Percentiles rank a stretch among this genome's conserved stretches.
Evolutionary conservation across 2,329 filamentous ascomycete genomes (phyloP).

Genomic region (Ceratocystis diversiconidia): DNA sequence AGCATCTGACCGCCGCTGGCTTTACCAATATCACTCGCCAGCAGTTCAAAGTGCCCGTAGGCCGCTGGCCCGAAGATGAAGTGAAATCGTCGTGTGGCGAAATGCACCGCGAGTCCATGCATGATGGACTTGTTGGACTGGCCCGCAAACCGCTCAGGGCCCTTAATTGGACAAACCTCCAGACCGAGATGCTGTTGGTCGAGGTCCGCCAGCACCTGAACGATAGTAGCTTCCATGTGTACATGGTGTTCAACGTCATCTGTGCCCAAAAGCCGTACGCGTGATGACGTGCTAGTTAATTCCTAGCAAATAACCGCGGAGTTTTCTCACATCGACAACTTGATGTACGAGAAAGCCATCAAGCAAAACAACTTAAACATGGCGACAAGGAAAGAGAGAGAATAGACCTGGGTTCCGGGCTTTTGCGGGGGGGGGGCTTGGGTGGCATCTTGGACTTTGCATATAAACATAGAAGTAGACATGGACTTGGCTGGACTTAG

Average conservation of each 20-base stretch:
- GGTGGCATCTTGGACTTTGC: background rate
- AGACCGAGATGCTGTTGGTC: conserved; percentile 33
- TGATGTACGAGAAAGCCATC: background rate
- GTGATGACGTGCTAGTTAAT: background rate
- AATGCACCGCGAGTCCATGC: conserved; percentile 31
- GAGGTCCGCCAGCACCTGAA: conserved; percentile 30
- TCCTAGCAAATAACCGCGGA: too few species aligned
- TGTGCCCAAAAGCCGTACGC: conserved; percentile 27
- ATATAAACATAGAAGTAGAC: background rate
- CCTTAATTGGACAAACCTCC: conserved; percentile 29
- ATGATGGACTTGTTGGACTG: conserved; percentile 30
- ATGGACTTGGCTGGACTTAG: background rate
- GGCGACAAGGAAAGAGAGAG: background rate
- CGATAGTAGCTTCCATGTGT: conserved; percentile 27
- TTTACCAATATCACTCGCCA: conserved; percentile 30
- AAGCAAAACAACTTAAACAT: background rate
- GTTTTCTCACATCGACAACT: too few species aligned
- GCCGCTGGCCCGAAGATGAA: conserved; percentile 32
- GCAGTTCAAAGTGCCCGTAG: conserved; percentile 35
- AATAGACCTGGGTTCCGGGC: background rate
- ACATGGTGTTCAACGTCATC: conserved; percentile 30
- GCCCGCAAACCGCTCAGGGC: conserved; percentile 29
- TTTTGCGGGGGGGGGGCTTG: background rate
- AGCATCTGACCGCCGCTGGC: conserved; percentile 29
- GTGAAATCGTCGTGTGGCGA: conserved; percentile 32